Conservation (phyloP, 1,139 yeast species). For the Eremothecium sinecaudum region DNA sequence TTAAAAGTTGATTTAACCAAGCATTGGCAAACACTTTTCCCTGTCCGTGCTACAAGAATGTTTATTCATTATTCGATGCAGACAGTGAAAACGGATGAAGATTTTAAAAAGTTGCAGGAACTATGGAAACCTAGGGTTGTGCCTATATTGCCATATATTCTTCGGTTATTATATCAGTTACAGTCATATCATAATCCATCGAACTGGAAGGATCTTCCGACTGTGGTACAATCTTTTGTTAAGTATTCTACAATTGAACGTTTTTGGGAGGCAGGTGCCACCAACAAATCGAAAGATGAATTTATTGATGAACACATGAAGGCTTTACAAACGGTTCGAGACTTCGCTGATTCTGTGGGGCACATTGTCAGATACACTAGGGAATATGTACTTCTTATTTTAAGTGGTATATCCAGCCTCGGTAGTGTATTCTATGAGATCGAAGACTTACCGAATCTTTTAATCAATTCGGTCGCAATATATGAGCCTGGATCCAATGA, state of each 20-base stretch:
- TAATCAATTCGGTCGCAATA: slow-evolving; percentile 47
- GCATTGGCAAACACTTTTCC: slow-evolving; percentile 91
- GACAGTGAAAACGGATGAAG: slow-evolving; percentile 68
- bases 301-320: slow-evolving; percentile 90
- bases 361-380: slow-evolving; percentile 91
- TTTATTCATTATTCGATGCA: slow-evolving; percentile 94
- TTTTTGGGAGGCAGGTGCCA: slow-evolving; percentile 98
- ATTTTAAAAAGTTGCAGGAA: slow-evolving; percentile 58
- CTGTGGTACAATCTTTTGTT: slow-evolving; percentile 84
- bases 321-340: slow-evolving; percentile 87
- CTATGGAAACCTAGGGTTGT: slow-evolving; percentile 92
- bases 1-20: slow-evolving; percentile 71
- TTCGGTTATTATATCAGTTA: slow-evolving; percentile 78
- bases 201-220: slow-evolving; percentile 82
- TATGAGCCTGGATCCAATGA: slow-evolving; percentile 70
- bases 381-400: slow-evolving; percentile 85
- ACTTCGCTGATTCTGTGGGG: slow-evolving; percentile 98
- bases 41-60: slow-evolving; percentile 90
- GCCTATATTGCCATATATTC: slow-evolving; percentile 83
- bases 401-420: slow-evolving; percentile 82
- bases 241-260: slow-evolving; percentile 81
- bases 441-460: slow-evolving; percentile 63
- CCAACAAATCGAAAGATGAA: slow-evolving; percentile 87
- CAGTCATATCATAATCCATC: slow-evolving; percentile 91
- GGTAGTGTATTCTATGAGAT: slow-evolving; percentile 84